These are phyloP conservation scores for Platanthera zijinensis DNA, from an alignment of 106 monocot genomes.

Conservation along the genomic window DNA sequence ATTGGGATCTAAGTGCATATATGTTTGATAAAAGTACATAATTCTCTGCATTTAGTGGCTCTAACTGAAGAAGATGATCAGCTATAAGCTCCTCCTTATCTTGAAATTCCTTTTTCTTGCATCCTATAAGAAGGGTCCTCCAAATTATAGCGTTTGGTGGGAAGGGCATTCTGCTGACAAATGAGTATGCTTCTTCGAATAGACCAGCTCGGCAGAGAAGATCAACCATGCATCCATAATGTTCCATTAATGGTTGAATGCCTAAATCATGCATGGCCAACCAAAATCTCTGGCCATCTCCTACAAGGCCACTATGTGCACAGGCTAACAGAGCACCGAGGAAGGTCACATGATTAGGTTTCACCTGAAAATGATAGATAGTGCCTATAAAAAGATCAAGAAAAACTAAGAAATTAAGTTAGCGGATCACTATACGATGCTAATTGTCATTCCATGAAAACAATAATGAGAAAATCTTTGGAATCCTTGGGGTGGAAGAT, in stretches of 20 bases:
- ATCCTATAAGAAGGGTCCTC: constrained; percentile 78
- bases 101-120: constrained; percentile 34
- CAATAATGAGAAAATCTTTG: neutral
- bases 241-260: constrained; percentile 68
- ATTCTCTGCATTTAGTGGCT: constrained; percentile 73
- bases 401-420: neutral
- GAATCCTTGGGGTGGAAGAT: neutral
- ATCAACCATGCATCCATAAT: constrained; percentile 99
- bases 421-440: neutral
- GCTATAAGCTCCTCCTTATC: constrained; percentile 50
- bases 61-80: constrained; percentile 52
- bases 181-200: constrained; percentile 64
- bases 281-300: constrained; percentile 61
- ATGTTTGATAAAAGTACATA: constrained; percentile 87
- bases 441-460: neutral
- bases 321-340: constrained; percentile 77
- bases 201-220: constrained; percentile 55
- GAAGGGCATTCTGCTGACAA: constrained; percentile 65
- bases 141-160: constrained; percentile 70
- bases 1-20: constrained; percentile 68
- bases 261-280: constrained; percentile 58
- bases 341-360: constrained; percentile 81
- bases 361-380: constrained; percentile 37
- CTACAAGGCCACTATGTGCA: constrained; percentile 76
- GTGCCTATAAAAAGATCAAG: neutral